These are phyloP conservation scores for Arthroderma sp. DNA, from an alignment of 2,329 filamentous ascomycete genomes.

Conservation along the genomic window DNA sequence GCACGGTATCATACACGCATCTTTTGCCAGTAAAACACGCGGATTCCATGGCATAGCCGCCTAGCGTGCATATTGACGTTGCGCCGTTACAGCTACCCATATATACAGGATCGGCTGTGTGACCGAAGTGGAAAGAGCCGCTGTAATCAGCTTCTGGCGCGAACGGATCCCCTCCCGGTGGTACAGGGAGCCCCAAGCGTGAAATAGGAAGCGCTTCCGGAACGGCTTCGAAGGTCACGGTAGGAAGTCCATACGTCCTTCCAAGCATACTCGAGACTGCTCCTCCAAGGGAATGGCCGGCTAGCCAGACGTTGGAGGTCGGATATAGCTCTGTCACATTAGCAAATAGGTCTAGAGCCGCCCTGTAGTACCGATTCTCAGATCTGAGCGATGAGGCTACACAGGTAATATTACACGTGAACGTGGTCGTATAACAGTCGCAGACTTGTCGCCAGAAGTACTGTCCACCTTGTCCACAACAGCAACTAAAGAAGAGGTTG, in stretches of 20 bases:
- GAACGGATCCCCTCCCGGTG: slow-evolving; percentile 62
- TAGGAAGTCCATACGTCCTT: slow-evolving; percentile 78
- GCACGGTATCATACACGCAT: slow-evolving; percentile 86
- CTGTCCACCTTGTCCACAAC: slow-evolving; percentile 85
- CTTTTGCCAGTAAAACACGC: slow-evolving; percentile 81
- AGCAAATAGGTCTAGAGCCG: slow-evolving; percentile 76
- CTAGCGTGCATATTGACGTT: slow-evolving; percentile 78
- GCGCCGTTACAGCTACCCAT: slow-evolving; percentile 89
- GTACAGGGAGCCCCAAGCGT: slow-evolving; percentile 71
- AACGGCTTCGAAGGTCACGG: slow-evolving; percentile 86
- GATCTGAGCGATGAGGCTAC: slow-evolving; percentile 60
- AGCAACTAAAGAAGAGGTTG: slow-evolving; percentile 96
- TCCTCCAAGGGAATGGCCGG: slow-evolving; percentile 85
- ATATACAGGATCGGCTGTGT: slow-evolving; percentile 89
- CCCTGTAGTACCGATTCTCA: slow-evolving; percentile 85
- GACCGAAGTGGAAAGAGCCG: slow-evolving; percentile 79
- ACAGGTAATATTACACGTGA: slow-evolving; percentile 86
- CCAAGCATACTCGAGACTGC: slow-evolving; percentile 79
- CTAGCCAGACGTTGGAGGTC: slow-evolving; percentile 70
- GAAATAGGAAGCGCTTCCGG: slow-evolving; percentile 79
- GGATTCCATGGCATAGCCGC: slow-evolving; percentile 85
- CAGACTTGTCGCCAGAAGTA: slow-evolving; percentile 87
- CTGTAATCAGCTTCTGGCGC: slow-evolving; percentile 61
- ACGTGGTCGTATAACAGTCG: slow-evolving; percentile 77
- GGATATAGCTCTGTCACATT: slow-evolving; percentile 89